Conservation (phyloP, 768 basidiomycete species). For the Pleurotus sapidus region DNA sequence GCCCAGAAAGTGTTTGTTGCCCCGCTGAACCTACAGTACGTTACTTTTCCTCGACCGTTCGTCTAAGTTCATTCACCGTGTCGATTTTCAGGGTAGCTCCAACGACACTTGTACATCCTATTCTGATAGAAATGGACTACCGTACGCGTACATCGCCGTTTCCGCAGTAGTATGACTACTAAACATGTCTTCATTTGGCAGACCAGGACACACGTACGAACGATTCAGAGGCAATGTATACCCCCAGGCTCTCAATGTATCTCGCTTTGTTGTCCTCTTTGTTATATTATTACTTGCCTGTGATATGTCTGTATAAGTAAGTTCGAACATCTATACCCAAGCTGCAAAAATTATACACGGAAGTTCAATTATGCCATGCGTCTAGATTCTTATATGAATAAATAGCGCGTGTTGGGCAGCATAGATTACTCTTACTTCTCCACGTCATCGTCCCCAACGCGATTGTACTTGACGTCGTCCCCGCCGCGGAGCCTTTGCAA, state of each 20-base stretch:
- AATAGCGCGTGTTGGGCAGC: not conserved
- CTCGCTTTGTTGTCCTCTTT: not conserved
- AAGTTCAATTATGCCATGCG: slow-evolving; percentile 20
- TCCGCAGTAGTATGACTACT: not conserved
- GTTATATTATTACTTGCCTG: not conserved
- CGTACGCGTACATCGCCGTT: slow-evolving; percentile 41
- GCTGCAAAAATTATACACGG: not conserved
- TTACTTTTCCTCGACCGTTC: not conserved
- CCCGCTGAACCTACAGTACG: slow-evolving; percentile 64
- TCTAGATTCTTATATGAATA: slow-evolving; percentile 16
- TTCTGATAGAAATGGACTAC: slow-evolving; percentile 61
- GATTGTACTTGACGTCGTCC: slow-evolving; percentile 37
- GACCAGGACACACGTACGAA: slow-evolving; percentile 37
- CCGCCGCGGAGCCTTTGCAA: slow-evolving; percentile 35
- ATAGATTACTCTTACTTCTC: slow-evolving; percentile 38
- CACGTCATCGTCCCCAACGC: slow-evolving; percentile 45
- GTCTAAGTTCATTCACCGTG: no score
- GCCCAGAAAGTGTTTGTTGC: slow-evolving; percentile 61
- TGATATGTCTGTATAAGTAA: not conserved
- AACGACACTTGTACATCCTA: slow-evolving; percentile 66
- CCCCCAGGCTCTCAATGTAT: slow-evolving; percentile 11
- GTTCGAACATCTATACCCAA: not conserved
- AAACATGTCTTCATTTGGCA: slow-evolving; percentile 13
- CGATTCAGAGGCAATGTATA: slow-evolving; percentile 9
- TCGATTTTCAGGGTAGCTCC: slow-evolving; percentile 28